These are phyloP conservation scores for Trametes maxima DNA, from an alignment of 768 basidiomycete species.

Conservation along the genomic window DNA sequence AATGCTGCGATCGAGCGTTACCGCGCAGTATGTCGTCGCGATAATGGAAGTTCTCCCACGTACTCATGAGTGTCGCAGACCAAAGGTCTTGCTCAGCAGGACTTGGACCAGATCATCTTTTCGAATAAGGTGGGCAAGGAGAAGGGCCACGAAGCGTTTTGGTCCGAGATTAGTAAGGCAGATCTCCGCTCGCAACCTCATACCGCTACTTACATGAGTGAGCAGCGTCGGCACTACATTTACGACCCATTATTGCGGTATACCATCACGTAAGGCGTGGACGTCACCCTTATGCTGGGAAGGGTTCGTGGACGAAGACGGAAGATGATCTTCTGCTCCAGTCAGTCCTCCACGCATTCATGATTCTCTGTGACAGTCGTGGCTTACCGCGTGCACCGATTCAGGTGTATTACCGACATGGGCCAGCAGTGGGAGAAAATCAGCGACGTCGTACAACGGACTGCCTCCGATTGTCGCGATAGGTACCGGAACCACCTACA, in stretches of 20 bases:
- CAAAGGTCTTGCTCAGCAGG: constrained; percentile 54
- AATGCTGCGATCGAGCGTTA: constrained; percentile 65
- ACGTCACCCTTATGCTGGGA: constrained; percentile 67
- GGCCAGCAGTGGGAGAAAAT: constrained; percentile 87
- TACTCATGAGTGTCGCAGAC: constrained; percentile 36
- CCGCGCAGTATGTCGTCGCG: constrained; percentile 47
- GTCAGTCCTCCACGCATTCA: constrained; percentile 43
- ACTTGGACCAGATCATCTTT: constrained; percentile 67
- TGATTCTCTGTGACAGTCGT: not conserved
- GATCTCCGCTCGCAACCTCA: not conserved
- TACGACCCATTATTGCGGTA: constrained; percentile 80
- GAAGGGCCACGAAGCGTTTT: constrained; percentile 69
- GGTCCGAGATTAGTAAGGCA: constrained; percentile 76
- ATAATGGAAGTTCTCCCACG: not conserved
- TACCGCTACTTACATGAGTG: constrained; percentile 14
- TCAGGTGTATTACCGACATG: constrained; percentile 65
- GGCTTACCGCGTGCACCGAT: not conserved
- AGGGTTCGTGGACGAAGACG: constrained; percentile 68
- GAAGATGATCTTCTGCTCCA: constrained; percentile 67
- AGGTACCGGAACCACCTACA: constrained; percentile 83
- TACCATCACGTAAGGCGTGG: constrained; percentile 78
- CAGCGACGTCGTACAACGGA: constrained; percentile 67
- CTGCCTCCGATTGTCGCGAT: constrained; percentile 82
- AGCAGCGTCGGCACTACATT: constrained; percentile 67
- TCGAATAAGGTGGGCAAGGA: constrained; percentile 61